Conservation (phyloP, 768 basidiomycete species). For the Scleroderma bovista region DNA sequence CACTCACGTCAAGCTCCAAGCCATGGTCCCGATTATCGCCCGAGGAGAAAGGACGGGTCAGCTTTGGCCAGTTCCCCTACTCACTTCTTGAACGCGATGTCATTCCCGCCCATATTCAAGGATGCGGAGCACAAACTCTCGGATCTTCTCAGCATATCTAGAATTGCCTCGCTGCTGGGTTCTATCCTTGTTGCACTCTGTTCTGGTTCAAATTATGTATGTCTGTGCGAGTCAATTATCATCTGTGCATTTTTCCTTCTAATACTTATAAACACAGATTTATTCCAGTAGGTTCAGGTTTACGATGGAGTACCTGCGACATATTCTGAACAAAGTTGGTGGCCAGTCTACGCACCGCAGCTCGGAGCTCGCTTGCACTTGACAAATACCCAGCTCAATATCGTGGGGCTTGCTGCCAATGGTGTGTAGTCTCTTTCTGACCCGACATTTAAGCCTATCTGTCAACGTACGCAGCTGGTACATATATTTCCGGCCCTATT, state of each 20-base stretch:
- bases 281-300: constrained; percentile 5
- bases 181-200: constrained; percentile 50
- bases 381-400: constrained; percentile 69
- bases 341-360: constrained; percentile 72
- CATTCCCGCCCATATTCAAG: no score
- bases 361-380: constrained; percentile 63
- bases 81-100: no score
- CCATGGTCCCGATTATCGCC: no score
- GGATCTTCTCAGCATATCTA: constrained; percentile 32
- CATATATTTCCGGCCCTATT: constrained; percentile 69
- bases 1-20: no score
- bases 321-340: neutral
- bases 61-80: no score
- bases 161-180: constrained; percentile 43
- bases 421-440: constrained; percentile 32
- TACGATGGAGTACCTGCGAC: neutral
- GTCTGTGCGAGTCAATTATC: constrained; percentile 17
- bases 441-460: constrained; percentile 51
- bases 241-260: neutral
- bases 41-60: constrained; percentile 1
- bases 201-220: constrained; percentile 68
- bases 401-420: constrained; percentile 69
- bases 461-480: constrained; percentile 69
- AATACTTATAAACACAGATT: neutral
- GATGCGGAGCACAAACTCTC: no score